Conservation (phyloP, 108 stramenopile genomes). For the Seminavis robusta region DNA sequence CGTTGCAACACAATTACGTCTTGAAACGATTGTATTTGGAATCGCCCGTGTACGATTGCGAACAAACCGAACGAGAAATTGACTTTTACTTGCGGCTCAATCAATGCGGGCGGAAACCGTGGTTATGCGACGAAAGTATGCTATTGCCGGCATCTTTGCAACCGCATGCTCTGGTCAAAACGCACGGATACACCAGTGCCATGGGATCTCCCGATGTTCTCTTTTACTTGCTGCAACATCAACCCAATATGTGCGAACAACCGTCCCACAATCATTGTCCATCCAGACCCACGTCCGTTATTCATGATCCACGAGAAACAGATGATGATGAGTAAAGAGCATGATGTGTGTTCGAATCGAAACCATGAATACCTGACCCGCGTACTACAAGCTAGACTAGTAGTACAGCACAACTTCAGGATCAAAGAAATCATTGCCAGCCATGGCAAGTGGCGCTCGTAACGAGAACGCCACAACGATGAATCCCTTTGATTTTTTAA, state of each 20-base stretch:
- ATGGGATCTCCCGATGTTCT: conserved; percentile 20
- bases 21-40: conserved; percentile 17
- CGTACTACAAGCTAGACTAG: too few relatives aligned
- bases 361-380: too few relatives aligned
- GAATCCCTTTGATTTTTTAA: too few relatives aligned
- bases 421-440: too few relatives aligned
- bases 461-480: too few relatives aligned
- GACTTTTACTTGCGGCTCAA: conserved; percentile 31
- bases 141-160: conserved; percentile 4
- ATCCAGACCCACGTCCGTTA: too few relatives aligned
- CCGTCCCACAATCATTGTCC: too few relatives aligned
- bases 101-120: conserved; percentile 21
- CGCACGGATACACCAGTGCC: background rate
- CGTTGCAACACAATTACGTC: conserved; percentile 14
- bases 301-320: too few relatives aligned
- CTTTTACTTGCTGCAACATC: conserved; percentile 24
- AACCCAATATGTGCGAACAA: conserved; percentile 13
- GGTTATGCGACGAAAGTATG: background rate
- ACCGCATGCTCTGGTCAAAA: conserved; percentile 15
- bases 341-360: too few relatives aligned
- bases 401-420: too few relatives aligned
- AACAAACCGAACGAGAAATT: background rate
- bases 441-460: too few relatives aligned
- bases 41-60: conserved; percentile 12
- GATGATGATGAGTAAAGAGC: too few relatives aligned